These are phyloP conservation scores for Eutypa lata DNA, from an alignment of 2,329 filamentous ascomycete species.

Conservation along the genomic window DNA sequence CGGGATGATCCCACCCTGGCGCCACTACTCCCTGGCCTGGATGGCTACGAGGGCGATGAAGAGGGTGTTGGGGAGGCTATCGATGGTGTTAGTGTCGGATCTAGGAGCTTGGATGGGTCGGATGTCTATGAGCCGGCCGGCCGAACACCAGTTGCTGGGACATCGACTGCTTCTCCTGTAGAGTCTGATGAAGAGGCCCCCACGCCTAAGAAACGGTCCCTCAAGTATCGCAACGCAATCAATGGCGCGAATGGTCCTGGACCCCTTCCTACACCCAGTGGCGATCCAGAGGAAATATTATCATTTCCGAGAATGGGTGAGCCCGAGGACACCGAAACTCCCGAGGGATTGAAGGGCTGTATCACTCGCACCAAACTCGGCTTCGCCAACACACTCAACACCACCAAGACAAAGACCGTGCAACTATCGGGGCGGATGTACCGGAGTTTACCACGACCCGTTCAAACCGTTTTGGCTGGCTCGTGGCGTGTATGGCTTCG, in stretches of 20 bases:
- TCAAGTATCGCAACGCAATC: conserved; percentile 26
- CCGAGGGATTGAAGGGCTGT: conserved; percentile 39
- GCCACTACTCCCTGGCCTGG: conserved; percentile 43
- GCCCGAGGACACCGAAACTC: conserved; percentile 37
- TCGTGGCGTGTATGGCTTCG: conserved; percentile 35
- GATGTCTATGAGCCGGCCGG: conserved; percentile 53
- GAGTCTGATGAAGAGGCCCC: conserved; percentile 46
- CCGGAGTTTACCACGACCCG: conserved; percentile 37
- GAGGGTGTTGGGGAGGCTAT: background rate
- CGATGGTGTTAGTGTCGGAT: conserved; percentile 15
- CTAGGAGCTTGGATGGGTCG: conserved; percentile 39
- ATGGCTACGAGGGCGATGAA: conserved; percentile 36
- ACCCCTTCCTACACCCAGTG: conserved; percentile 32
- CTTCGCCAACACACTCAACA: conserved; percentile 25
- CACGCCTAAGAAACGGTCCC: conserved; percentile 17
- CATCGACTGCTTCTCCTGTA: conserved; percentile 47
- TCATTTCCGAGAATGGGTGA: conserved; percentile 58
- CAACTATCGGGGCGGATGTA: conserved; percentile 23
- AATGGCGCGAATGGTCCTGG: conserved; percentile 14
- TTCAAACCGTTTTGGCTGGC: conserved; percentile 33
- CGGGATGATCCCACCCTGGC: conserved; percentile 42
- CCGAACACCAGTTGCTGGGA: conserved; percentile 50
- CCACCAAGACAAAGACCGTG: conserved; percentile 17
- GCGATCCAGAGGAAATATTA: conserved; percentile 52
- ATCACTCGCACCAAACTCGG: conserved; percentile 34